Base-by-base conservation (phyloP, 768 basidiomycete genomes). In the Cystofilobasidium macerans region DNA sequence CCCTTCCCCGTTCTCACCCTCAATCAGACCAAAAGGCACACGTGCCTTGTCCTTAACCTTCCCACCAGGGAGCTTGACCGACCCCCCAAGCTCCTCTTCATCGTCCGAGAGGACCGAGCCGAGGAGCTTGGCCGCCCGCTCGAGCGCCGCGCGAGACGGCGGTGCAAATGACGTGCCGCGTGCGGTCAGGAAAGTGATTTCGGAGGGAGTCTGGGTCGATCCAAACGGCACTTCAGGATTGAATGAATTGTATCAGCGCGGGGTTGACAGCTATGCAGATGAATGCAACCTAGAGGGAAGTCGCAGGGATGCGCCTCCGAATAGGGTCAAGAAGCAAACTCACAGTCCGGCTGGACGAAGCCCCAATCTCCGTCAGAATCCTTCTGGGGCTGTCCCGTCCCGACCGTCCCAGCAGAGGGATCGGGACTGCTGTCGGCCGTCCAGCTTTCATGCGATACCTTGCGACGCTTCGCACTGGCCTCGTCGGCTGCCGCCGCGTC, bases 51-150 rank as follows among this genome's bases (percentile, higher is more conserved):
- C 51, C 51, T 54, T 54, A 8, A 12, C 51, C 28, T 28, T 32
- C 51, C 26, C 28, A 26, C 9, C 51, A 1, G 28, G 45, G 14
- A 5, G 45, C 45, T n/a, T 42, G 42, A 13, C 42, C 42, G 8
- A 16, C 9, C 16, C 42, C 9, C 42, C 16, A 38, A 38, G 36
- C 36, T 42, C 42, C 16, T n/a, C 45, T 5, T 47, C 45, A n/a
- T 47, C 45, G 45, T 47, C 45, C n/a, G 45, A 47, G 5, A 47
- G 16, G 22, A 47, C 45, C 45, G 45, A 47, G 22, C 22, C 56
- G 12, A 64, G 38, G 6, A 64, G 20, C 35, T 64, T 64, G 26
- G 63, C 63, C 4, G 63, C 63, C 18, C 36, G 38, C n/a, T 43
- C 30, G 24, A 64, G 63, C 3, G 54, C 54, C 6, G 63, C 63